Conservation (phyloP, 345 rosid genomes). For the Lagerstroemia speciosa region DNA sequence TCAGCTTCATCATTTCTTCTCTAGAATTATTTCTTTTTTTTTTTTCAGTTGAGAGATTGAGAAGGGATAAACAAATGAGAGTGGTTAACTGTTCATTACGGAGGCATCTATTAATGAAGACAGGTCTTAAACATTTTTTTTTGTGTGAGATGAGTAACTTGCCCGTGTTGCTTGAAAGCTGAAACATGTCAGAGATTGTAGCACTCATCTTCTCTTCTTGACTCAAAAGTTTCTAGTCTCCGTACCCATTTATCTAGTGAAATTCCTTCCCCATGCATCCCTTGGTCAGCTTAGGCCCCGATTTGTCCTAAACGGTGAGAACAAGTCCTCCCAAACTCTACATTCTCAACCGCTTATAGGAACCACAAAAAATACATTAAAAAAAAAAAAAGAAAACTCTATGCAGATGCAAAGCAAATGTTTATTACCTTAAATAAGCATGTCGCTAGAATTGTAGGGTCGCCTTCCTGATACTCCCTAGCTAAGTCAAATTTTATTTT, state of each 20-base stretch:
- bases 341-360: background rate
- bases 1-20: background rate
- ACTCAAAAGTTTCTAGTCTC: background rate
- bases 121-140: too few species aligned
- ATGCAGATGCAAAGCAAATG: background rate
- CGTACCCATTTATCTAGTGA: background rate
- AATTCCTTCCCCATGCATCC: background rate
- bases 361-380: background rate
- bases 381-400: background rate
- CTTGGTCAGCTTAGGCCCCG: conserved; percentile 58
- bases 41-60: background rate
- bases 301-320: conserved; percentile 30
- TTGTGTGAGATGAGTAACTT: background rate
- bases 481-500: background rate
- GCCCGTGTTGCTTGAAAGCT: background rate
- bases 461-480: background rate
- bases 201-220: background rate
- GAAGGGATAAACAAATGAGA: background rate
- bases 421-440: too few species aligned
- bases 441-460: background rate
- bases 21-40: background rate
- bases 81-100: background rate
- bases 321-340: conserved; percentile 9
- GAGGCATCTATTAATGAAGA: background rate
- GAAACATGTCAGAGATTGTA: background rate